Base-by-base conservation (phyloP, 177 flowering plant species). In the Vitis hybrid region DNA sequence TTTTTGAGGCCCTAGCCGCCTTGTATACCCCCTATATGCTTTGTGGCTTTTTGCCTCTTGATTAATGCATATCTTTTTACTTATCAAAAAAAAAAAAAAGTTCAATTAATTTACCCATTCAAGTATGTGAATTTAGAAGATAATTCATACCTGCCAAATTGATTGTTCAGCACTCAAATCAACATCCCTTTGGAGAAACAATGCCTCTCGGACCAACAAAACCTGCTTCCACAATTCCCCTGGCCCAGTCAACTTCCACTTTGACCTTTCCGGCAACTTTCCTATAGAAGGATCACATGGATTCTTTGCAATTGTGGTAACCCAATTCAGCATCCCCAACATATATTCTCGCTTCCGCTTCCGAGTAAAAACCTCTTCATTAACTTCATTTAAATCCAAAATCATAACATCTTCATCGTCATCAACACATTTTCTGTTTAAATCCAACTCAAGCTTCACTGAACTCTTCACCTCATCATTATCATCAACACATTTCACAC, bases 211-310 rank as follows among this genome's bases (percentile, higher is more conserved):
- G 50, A 72, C 74, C 60, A 53, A 51, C 69, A 83, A 73, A 33
- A 78, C 74, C 74, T 83, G 79, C 73, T 68, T 84, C 90, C 85
- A 86, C 0, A 22, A 26, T 65, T 77, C 80, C 33, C 76, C 83
- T 52, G 56, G 71, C 29, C 85, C 86, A 73, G 60, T 67, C 51
- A 21, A 73, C 57, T 68, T 62, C 74, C 83, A 84, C 48, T 77
- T 70, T 33, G 84, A 77, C 52, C 51, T 72, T 51, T 81, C 84
- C 6, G 84, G 84, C 39, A 81, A 53, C 13, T 64, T 64, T 16
- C 74, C 75, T 57, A 76, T 61, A 1, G 52, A 53, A 50, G 80
- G 78, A 77, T 74, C 73, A 71, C 79, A 72, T n/a, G 86, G 86
- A 60, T 81, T 64, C 68, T 71, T 83, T 0, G 86, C 82, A 66